A percentile compares a stretch with the other conserved stretches of the same genome.
Evolutionary conservation across 306 rosid genomes (phyloP).

Genomic region (Quercus cerris): DNA sequence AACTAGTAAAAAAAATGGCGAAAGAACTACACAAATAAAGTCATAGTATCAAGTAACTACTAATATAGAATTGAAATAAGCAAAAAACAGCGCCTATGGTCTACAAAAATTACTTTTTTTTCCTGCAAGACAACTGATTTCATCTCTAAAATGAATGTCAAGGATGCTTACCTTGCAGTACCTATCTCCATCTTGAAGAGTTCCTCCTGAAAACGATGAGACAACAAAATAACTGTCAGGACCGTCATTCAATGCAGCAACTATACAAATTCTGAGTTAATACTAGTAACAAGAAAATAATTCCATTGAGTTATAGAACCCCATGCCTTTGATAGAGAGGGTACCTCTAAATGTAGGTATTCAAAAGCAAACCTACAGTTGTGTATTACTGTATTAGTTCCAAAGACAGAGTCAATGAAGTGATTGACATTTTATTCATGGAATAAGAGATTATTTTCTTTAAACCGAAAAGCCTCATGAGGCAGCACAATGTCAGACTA

Average conservation of each 20-base stretch:
- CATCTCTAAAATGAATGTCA: neutral
- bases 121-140: neutral
- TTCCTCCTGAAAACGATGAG: neutral
- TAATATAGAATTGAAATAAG: neutral
- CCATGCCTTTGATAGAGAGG: neutral
- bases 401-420: neutral
- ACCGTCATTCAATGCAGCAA: neutral
- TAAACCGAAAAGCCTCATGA: neutral
- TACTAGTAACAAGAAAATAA: neutral
- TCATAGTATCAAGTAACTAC: neutral
- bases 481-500: neutral
- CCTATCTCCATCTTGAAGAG: conserved; percentile 27
- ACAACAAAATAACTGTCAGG: neutral
- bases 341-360: neutral
- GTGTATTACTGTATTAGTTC: neutral
- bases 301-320: neutral
- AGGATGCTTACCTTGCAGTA: conserved; percentile 17
- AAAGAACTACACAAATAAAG: neutral
- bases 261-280: neutral
- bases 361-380: neutral
- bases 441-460: neutral
- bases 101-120: neutral
- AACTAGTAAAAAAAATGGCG: no score
- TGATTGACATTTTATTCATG: neutral
- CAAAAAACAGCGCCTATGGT: neutral